A percentile compares a stretch with the other conserved stretches of the same genome.
These are phyloP conservation scores for Blastobotrys petasosporus DNA, from an alignment of 1,139 yeast genomes.

Conservation along the genomic window DNA sequence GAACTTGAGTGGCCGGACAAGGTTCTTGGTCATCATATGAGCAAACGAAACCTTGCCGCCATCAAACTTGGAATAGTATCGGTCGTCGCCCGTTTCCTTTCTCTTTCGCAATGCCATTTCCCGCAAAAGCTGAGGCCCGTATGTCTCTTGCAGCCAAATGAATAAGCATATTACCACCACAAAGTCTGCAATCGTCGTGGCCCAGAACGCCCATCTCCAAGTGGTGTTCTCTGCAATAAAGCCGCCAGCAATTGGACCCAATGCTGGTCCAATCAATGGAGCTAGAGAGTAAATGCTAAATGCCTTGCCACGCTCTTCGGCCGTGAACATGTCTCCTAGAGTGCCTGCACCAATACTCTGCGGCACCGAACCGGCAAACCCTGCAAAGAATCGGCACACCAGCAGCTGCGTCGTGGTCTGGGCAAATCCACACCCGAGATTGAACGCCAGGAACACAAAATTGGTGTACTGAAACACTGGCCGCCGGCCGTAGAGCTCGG, in stretches of 20 bases:
- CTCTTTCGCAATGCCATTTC: conserved; percentile 63
- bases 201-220: conserved; percentile 63
- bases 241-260: conserved; percentile 88
- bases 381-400: conserved; percentile 78
- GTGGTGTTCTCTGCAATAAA: conserved; percentile 67
- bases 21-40: conserved; percentile 61
- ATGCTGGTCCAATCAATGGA: conserved; percentile 88
- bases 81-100: conserved; percentile 70
- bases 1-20: conserved; percentile 70
- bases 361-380: conserved; percentile 81
- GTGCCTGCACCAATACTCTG: conserved; percentile 86
- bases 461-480: conserved; percentile 70
- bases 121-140: conserved; percentile 80
- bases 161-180: conserved; percentile 72
- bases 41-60: conserved; percentile 61
- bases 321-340: conserved; percentile 76
- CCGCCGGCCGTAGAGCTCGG: conserved; percentile 81
- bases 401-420: conserved; percentile 76
- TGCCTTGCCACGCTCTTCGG: conserved; percentile 78
- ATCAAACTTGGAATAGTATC: conserved; percentile 90
- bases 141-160: conserved; percentile 72
- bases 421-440: conserved; percentile 84
- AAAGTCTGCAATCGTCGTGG: conserved; percentile 91
- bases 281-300: conserved; percentile 89
- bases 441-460: conserved; percentile 49